Evolutionary conservation across 768 basidiomycete genomes (phyloP), one percentile per base, ranked within the genome.

Genomic region (Tulasnella sp.): DNA sequence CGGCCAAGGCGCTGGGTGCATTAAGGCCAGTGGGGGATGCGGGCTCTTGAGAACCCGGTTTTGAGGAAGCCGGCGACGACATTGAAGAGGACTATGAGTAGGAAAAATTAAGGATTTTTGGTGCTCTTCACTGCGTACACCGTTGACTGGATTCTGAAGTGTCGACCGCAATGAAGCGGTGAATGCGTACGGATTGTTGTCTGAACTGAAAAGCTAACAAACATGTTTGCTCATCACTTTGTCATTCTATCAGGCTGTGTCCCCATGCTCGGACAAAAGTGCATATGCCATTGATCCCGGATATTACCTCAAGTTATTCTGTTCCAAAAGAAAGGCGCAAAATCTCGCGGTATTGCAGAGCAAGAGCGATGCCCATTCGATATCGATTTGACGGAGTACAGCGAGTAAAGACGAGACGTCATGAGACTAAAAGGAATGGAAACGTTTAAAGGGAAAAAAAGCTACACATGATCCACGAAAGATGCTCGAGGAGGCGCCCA

Each of bases 1-100:
- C 76, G 40, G 76, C 40, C 35, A 77, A 35, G 37, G 67, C 29
- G 46, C 29, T 35, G 40, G 40, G 39, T 26, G 67, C 76, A 71
- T 77, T 37, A 20, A 71, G 40, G 6, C 35, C 76, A 46, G 35
- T n/a, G 23, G 76, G 61, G 32, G 76, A 39, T 29, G 29, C 32
- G 26, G 76, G 69, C 51, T 77, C 76, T 70, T 70, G 76, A 16
- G 76, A 77, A 20, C 44, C 74, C 40, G 69, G 76, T 72, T 77
- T 67, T 37, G 76, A 77, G 11, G 76, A 42, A n/a, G 61, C 61
- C 15, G 76, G 35, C 39, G 76, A 26, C 15, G 76, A 77, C 61
- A 77, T 77, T 57, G 6, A 20, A 32, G n/a, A 15, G 15, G 20
- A 18, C 4, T 10, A 48, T 46, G 16, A 48, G 46, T 48, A 15